A percentile compares a stretch with the other conserved stretches of the same genome.
phyloP scores from a whole-genome alignment of 352 stramenopile species.

The Phytophthora colocasiae region DNA sequence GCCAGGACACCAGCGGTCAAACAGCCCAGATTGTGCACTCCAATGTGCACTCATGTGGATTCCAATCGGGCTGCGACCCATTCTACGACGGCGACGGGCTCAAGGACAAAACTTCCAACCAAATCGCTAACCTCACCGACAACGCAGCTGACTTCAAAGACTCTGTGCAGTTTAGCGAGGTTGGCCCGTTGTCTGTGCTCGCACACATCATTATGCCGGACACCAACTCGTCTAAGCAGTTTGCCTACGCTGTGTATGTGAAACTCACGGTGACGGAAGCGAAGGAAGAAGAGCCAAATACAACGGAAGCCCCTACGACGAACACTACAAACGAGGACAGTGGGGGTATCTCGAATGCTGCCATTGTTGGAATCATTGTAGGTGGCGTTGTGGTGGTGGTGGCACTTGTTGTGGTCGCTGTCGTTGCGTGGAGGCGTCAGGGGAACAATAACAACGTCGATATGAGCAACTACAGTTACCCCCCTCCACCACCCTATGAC shows the following conservation, averaged over 20 bases:
- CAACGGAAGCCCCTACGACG: constrained; percentile 28
- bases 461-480: constrained; percentile 51
- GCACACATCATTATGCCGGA: constrained; percentile 69
- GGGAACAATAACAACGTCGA: constrained; percentile 23
- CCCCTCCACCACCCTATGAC: constrained; percentile 60
- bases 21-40: constrained; percentile 72
- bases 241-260: constrained; percentile 58
- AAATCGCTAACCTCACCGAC: constrained; percentile 66
- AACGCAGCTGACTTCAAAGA: constrained; percentile 48
- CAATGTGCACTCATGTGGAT: constrained; percentile 68
- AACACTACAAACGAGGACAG: constrained; percentile 23
- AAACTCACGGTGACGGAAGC: constrained; percentile 47
- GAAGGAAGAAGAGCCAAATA: constrained; percentile 7
- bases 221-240: constrained; percentile 52
- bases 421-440: constrained; percentile 49
- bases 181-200: constrained; percentile 55
- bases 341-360: constrained; percentile 48
- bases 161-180: constrained; percentile 42
- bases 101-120: constrained; percentile 61
- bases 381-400: constrained; percentile 56
- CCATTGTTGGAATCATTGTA: constrained; percentile 69
- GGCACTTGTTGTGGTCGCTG: constrained; percentile 46
- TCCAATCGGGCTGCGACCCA: constrained; percentile 57
- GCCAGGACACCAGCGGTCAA: constrained; percentile 35
- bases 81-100: constrained; percentile 59